A percentile compares a stretch with the other conserved stretches of the same genome.
Evolutionary conservation across 148 eudicot genomes (phyloP).

Genomic region (Chenopodium quinoa): DNA sequence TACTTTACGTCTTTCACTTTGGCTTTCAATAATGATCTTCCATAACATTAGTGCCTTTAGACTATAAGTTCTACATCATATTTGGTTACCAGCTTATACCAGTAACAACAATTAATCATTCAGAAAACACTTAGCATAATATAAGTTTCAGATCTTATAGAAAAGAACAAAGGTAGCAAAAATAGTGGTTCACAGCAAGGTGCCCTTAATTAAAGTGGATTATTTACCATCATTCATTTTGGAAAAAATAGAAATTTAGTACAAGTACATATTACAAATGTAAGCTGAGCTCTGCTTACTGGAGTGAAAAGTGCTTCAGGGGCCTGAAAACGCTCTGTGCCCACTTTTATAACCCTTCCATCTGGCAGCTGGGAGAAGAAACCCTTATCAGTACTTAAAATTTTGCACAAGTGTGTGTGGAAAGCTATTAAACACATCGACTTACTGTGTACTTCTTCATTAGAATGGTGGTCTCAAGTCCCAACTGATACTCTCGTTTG

Average conservation of each 20-base stretch:
- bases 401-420: background rate
- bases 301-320: slow-evolving; percentile 99
- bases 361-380: slow-evolving; percentile 71
- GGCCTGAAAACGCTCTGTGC: slow-evolving; percentile 96
- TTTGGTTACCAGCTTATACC: too few relatives aligned
- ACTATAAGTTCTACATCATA: too few relatives aligned
- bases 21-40: background rate
- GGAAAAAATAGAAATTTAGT: background rate
- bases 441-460: slow-evolving; percentile 96
- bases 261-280: background rate
- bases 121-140: background rate
- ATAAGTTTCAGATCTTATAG: background rate
- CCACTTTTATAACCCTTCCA: slow-evolving; percentile 96
- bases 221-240: slow-evolving; percentile 1
- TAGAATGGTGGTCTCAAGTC: slow-evolving; percentile 97
- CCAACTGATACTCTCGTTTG: slow-evolving; percentile 95
- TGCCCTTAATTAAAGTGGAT: background rate
- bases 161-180: background rate
- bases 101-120: background rate
- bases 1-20: background rate
- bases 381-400: slow-evolving; percentile 9
- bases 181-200: background rate
- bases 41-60: background rate
- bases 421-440: slow-evolving; percentile 22
- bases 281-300: slow-evolving; percentile 42